Percentiles rank a stretch among this genome's conserved stretches.
Evolutionary conservation across 176 grass and related monocot genomes (phyloP).

Genomic region (Aegilops speltoides): DNA sequence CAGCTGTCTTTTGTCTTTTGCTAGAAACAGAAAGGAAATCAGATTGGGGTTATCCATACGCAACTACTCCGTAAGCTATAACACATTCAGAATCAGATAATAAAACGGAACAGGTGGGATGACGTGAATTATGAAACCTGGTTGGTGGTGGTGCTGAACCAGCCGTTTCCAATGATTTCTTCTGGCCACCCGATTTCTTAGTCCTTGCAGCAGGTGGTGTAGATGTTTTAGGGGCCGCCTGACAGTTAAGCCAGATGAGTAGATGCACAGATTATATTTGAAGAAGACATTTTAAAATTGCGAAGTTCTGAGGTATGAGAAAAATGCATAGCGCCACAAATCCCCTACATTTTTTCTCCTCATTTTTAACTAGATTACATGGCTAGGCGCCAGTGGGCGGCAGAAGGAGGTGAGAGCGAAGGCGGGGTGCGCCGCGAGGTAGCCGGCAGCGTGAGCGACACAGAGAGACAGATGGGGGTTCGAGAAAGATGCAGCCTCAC

Average conservation of each 20-base stretch:
- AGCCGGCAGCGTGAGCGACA: too few species aligned
- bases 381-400: not conserved
- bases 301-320: slow-evolving; percentile 12
- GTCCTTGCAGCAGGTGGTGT: slow-evolving; percentile 38
- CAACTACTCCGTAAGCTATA: slow-evolving; percentile 2
- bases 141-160: slow-evolving; percentile 58
- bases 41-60: not conserved
- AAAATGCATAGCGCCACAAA: not conserved
- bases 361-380: not conserved
- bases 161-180: slow-evolving; percentile 70
- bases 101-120: slow-evolving; percentile 3
- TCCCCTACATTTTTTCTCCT: not conserved
- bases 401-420: too few species aligned
- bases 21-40: slow-evolving; percentile 55
- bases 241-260: slow-evolving; percentile 34
- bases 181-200: slow-evolving; percentile 88
- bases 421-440: too few species aligned
- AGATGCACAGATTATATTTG: not conserved
- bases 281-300: slow-evolving; percentile 7
- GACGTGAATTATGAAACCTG: slow-evolving; percentile 46
- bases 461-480: too few species aligned
- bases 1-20: slow-evolving; percentile 91
- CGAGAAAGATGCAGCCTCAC: too few species aligned
- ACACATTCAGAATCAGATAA: slow-evolving; percentile 30
- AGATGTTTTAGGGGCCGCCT: slow-evolving; percentile 46